Conservation (phyloP, 2,329 filamentous ascomycete genomes). For the Apiospora rasikravindrae region DNA sequence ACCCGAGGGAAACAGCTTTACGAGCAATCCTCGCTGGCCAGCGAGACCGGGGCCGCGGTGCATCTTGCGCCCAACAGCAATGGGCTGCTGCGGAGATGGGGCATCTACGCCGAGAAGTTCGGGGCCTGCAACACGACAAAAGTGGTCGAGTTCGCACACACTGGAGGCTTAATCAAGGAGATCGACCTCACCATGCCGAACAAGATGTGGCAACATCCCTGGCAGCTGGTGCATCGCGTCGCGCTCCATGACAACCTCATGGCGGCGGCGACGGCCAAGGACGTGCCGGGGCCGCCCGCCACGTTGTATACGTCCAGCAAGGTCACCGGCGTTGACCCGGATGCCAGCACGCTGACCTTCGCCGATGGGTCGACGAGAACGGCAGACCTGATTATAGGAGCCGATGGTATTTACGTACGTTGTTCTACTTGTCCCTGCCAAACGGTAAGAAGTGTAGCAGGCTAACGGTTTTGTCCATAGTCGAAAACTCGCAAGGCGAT, state of each 20-base stretch:
- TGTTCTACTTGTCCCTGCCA: neutral
- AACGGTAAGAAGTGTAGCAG: conserved; percentile 26
- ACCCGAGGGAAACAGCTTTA: conserved; percentile 48
- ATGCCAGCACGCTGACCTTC: conserved; percentile 29
- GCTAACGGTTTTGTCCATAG: conserved; percentile 19
- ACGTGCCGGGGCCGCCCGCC: conserved; percentile 41
- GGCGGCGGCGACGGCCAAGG: conserved; percentile 44
- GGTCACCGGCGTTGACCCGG: conserved; percentile 30
- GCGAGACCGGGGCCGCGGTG: conserved; percentile 65
- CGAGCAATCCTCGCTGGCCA: conserved; percentile 61
- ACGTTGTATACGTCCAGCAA: conserved; percentile 39
- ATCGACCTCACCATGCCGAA: conserved; percentile 43
- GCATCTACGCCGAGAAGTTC: conserved; percentile 44
- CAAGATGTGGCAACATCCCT: conserved; percentile 54
- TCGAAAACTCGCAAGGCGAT: conserved; percentile 45
- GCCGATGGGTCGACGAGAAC: conserved; percentile 28
- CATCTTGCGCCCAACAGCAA: conserved; percentile 67
- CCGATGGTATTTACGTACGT: conserved; percentile 33
- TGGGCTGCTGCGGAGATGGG: conserved; percentile 54
- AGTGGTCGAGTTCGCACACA: conserved; percentile 30
- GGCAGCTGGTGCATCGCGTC: conserved; percentile 60
- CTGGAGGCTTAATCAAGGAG: conserved; percentile 31
- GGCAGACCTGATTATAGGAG: conserved; percentile 32
- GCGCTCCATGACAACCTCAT: conserved; percentile 59
- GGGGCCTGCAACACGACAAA: conserved; percentile 39